phyloP scores from a whole-genome alignment of 1,139 yeast genomes.

The Geotrichum fermentans region DNA sequence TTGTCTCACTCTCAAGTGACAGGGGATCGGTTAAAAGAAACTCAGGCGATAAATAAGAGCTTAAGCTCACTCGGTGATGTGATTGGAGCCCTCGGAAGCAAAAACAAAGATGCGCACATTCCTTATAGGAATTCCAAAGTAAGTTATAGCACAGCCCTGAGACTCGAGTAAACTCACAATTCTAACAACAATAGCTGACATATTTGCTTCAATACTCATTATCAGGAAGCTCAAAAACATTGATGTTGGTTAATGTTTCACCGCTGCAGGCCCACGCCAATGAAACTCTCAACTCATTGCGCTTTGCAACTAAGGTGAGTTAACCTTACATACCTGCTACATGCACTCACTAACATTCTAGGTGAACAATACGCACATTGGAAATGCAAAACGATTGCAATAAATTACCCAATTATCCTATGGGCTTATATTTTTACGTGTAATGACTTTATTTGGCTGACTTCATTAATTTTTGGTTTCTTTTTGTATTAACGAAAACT shows the following conservation, averaged over 20 bases:
- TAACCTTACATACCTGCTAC: neutral
- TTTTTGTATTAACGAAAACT: too few species aligned
- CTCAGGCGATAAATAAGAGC: slow-evolving; percentile 86
- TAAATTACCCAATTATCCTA: too few species aligned
- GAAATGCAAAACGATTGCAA: slow-evolving; percentile 23
- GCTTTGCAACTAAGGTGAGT: slow-evolving; percentile 73
- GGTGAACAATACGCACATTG: slow-evolving; percentile 35
- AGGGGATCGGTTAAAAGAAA: slow-evolving; percentile 80
- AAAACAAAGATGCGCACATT: slow-evolving; percentile 39
- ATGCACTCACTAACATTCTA: neutral
- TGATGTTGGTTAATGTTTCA: slow-evolving; percentile 90
- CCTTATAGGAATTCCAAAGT: slow-evolving; percentile 53
- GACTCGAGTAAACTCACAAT: slow-evolving; percentile 20
- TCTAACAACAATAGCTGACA: slow-evolving; percentile 55
- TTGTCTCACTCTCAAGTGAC: slow-evolving; percentile 59
- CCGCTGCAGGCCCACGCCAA: slow-evolving; percentile 57
- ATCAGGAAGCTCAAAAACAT: slow-evolving; percentile 80
- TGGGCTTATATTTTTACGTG: slow-evolving; percentile 1
- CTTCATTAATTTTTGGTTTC: neutral
- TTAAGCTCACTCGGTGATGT: slow-evolving; percentile 89
- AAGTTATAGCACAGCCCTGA: too few species aligned
- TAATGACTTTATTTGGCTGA: neutral
- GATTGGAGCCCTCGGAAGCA: slow-evolving; percentile 56
- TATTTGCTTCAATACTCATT: slow-evolving; percentile 78
- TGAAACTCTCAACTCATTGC: slow-evolving; percentile 77